Conservation (phyloP, 352 stramenopile genomes). For the Pilasporangium apinafurcum region DNA sequence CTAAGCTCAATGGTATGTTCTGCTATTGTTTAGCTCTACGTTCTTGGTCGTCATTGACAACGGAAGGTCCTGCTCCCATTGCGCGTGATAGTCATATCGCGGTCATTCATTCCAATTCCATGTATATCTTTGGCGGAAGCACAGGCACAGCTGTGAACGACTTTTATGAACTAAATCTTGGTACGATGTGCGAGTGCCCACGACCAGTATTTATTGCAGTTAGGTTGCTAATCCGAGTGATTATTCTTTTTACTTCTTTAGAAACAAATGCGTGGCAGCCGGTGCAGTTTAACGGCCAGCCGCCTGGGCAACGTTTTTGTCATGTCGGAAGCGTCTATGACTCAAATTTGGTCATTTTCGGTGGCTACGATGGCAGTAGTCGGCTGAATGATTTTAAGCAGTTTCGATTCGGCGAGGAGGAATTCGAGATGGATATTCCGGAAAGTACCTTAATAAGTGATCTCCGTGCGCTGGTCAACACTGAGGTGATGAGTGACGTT, state of each 20-base stretch:
- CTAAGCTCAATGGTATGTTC: no score
- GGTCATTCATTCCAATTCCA: slow-evolving; percentile 90
- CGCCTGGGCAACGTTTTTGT: slow-evolving; percentile 94
- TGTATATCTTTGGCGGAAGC: slow-evolving; percentile 95
- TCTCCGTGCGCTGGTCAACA: slow-evolving; percentile 73
- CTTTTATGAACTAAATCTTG: slow-evolving; percentile 92
- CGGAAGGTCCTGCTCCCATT: slow-evolving; percentile 88
- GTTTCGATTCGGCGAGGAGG: slow-evolving; percentile 80
- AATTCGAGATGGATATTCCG: slow-evolving; percentile 82
- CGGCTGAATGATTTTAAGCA: slow-evolving; percentile 95
- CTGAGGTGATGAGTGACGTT: slow-evolving; percentile 84
- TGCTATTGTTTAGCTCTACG: slow-evolving; percentile 30
- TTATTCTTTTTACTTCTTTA: slow-evolving; percentile 4
- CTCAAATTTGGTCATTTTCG: slow-evolving; percentile 91
- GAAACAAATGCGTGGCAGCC: slow-evolving; percentile 66
- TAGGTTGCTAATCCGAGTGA: no score
- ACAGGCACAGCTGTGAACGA: slow-evolving; percentile 97
- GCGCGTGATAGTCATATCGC: slow-evolving; percentile 96
- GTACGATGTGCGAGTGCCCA: slow-evolving; percentile 23
- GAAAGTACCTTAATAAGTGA: slow-evolving; percentile 75
- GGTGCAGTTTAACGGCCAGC: slow-evolving; percentile 72
- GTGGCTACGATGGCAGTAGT: slow-evolving; percentile 94
- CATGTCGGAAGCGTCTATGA: slow-evolving; percentile 93
- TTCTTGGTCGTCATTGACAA: slow-evolving; percentile 87
- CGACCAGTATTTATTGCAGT: no score